Base-by-base conservation (phyloP, 345 rosid species). In the Ceriops zippeliana region DNA sequence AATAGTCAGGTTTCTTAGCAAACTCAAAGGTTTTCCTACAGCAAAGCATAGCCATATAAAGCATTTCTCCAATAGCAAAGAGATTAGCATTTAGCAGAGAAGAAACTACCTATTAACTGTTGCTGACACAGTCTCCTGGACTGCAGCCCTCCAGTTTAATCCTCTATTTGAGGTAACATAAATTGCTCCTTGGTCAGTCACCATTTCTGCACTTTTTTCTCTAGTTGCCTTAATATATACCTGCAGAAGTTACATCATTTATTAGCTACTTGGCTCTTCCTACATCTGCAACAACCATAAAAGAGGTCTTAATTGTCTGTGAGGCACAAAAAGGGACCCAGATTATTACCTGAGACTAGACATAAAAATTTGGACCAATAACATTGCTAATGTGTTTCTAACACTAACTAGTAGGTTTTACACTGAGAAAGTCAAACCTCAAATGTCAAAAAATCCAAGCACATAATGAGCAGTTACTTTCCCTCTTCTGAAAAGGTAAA, bases 191-290 rank as follows among this genome's bases (percentile, higher is more conserved):
- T 93, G 74, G 70, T 93, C 96, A 0, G 97, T 93, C 53, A 91
- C 97, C 97, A 93, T 89, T 80, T 93, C 98, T 31, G 96, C 97
- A 74, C 96, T 91, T 82, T 93, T 86, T 24, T 93, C 97, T 60
- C 86, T 90, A 42, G 96, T 91, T 27, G 95, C 97, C 84, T 93
- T 83, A 73, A 93, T 91, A 76, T 82, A 93, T n/a, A 93, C 98
- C 98, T 93, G 73, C 71, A 75, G 46, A 7, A 24, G 7, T 22
- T 27, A 5, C 11, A 63, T 1, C 59, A 56, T 21, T 56, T 56
- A 26, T 16, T 56, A 56, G 10, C 59, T 27, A 56, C 49, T 42
- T 13, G 49, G 19, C 19, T 13, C 49, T 24, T 56, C 6, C 31
- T 24, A 27, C 1, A 2, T 56, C 59, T 24, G 59, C 16, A 56